Conservation (phyloP, 306 rosid species). For the Rosa rugosa region DNA sequence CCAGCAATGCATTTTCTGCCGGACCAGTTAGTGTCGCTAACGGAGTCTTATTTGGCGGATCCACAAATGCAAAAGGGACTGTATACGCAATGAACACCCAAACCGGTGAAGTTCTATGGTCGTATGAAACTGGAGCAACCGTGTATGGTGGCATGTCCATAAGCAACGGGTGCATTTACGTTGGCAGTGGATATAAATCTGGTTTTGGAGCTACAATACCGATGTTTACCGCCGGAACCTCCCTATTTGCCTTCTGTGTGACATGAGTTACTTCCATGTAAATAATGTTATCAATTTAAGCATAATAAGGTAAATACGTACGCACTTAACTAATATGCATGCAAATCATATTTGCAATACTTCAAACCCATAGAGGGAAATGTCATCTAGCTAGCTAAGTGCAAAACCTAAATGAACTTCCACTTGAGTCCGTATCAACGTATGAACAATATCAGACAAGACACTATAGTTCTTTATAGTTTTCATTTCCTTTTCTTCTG, state of each 20-base stretch:
- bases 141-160: slow-evolving; percentile 62
- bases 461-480: no score
- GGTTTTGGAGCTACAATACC: neutral
- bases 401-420: no score
- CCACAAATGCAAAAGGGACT: slow-evolving; percentile 34
- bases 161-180: slow-evolving; percentile 52
- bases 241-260: slow-evolving; percentile 24
- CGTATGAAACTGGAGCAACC: slow-evolving; percentile 31
- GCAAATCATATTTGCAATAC: no score
- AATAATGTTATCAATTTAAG: neutral
- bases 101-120: slow-evolving; percentile 47
- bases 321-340: no score
- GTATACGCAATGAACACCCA: slow-evolving; percentile 38
- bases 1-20: slow-evolving; percentile 16
- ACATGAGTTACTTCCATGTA: neutral
- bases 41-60: slow-evolving; percentile 48
- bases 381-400: no score
- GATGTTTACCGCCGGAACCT: slow-evolving; percentile 10
- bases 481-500: no score
- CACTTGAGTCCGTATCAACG: no score
- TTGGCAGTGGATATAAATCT: slow-evolving; percentile 50
- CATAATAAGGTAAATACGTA: no score
- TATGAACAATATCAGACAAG: no score
- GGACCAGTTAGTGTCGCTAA: slow-evolving; percentile 61
- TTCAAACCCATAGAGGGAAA: no score